These are phyloP conservation scores for Tolypocladium ovalisporum DNA, from an alignment of 2,329 filamentous ascomycete genomes.

Conservation along the genomic window DNA sequence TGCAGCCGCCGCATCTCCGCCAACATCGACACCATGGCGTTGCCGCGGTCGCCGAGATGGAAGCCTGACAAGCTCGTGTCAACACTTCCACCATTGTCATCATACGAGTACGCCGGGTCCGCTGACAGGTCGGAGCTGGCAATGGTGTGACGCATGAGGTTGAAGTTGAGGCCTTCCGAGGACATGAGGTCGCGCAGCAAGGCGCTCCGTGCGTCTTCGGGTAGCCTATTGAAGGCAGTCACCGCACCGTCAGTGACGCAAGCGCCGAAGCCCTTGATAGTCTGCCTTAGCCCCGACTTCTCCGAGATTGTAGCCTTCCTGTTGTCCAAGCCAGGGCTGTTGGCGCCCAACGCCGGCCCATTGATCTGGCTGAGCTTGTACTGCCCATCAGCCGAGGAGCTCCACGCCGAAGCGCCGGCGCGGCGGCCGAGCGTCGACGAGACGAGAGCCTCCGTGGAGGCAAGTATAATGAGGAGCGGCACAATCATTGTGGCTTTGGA, in stretches of 20 bases:
- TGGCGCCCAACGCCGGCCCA: conserved; percentile 21
- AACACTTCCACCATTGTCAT: conserved; percentile 12
- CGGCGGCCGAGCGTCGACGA: not conserved
- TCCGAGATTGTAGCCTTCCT: conserved; percentile 29
- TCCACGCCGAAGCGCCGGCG: conserved; percentile 7
- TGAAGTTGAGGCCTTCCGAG: conserved; percentile 24
- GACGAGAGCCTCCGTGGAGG: not conserved
- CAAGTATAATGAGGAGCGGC: not conserved
- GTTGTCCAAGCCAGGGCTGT: conserved; percentile 19
- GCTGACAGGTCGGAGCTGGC: conserved; percentile 27
- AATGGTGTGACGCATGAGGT: conserved; percentile 28
- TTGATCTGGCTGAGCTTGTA: conserved; percentile 22
- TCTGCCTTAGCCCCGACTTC: conserved; percentile 23
- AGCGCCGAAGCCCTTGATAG: conserved; percentile 28
- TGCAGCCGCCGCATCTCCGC: conserved; percentile 22
- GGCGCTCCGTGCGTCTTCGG: conserved; percentile 14
- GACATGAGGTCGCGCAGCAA: conserved; percentile 26
- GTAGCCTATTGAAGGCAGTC: conserved; percentile 23
- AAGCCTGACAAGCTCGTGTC: conserved; percentile 14
- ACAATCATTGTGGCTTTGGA: not conserved
- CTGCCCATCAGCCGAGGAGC: conserved; percentile 23
- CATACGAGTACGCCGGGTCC: conserved; percentile 28
- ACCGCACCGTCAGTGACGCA: conserved; percentile 30
- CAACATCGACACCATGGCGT: conserved; percentile 25
- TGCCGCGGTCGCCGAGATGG: conserved; percentile 25